Evolutionary conservation across 2,329 filamentous ascomycete species (phyloP), one percentile per base, ranked within the genome.

Genomic region (Verticillium dahliae): DNA sequence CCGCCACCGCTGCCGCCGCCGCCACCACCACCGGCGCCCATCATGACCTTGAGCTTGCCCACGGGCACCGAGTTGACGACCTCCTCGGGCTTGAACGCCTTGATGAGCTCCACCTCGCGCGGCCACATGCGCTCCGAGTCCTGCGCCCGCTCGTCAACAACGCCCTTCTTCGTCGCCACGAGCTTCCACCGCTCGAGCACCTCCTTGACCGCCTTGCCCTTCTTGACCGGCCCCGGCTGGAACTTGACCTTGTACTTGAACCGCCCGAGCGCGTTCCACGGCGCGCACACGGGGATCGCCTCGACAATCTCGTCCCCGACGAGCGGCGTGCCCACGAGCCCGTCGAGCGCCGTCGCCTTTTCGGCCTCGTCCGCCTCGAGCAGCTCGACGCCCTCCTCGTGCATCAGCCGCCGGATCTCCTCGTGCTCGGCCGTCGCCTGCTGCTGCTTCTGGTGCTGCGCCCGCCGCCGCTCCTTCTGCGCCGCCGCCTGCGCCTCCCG

Each of bases 191-290:
- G 84, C 57, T 88, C 86, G n/a, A 98, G 75, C 37, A 98, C 89
- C 75, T 98, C 94, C 72, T 91, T 91, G 57, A 97, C 87, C 0
- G 92, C 93, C 73, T 97, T 98, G 10, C 95, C 94, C 78, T 97
- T 97, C 81, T 98, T 99, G 65, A 89, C 83, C 0, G 87, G 77
- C 0, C 95, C 95, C 0, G 95, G 95, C 75, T 98, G 95, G 68
- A 99, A 75, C 79, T 99, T 99, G 60, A 88, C 91, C 75, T 96
- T 96, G 80, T 97, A 98, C 76, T 97, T 97, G 76, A 90, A 90
- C 61, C 84, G 85, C 2, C 76, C 80, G 66, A 90, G 75, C 1
- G 87, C 86, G 31, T 75, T 77, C 81, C 86, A 90, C 2, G 87
- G 87, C 4, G 84, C 87, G 68, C 87, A 89, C 2, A 89, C 76